Evolutionary conservation across 768 basidiomycete species (phyloP), one percentile per base, ranked within the genome.

Genomic region (Cantharellus anzutake): DNA sequence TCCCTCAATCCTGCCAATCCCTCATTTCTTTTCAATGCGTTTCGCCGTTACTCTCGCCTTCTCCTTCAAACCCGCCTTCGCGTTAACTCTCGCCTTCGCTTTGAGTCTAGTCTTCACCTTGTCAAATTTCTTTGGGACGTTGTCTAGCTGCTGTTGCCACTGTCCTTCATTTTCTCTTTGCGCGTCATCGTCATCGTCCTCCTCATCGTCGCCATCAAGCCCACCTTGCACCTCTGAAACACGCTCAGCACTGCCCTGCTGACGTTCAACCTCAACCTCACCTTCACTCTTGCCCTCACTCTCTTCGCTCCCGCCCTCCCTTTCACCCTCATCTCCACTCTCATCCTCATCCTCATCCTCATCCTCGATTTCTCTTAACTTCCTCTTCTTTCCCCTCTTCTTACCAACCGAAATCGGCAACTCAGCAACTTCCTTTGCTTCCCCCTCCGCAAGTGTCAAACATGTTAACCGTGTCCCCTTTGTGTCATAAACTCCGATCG

Each of bases 381-480:
- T 77, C 60, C 73, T 69, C 65, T 75, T 75, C 55, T 69, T 65
- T 58, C 51, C 63, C 3, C 58, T 63, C 2, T 59, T 63, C 2
- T 55, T 37, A 48, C 44, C 0, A 29, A 48, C 44, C 11, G 52
- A 11, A 37, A 55, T 37, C 7, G 53, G 64, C 29, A 61, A 65
- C 16, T 57, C 65, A n/a, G 69, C 73, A 4, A 51, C 39, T 16
- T 64, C 64, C 20, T 29, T 29, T 29, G 20, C 20, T 29, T 29
- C 20, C 4, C 77, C 78, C 57, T 81, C 80, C 4, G 80, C 80
- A 7, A 82, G 65, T 20, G 79, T 72, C 39, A 80, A 66, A 62
- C 91, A 92, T 4, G 88, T 94, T 67, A 97, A 68, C 37, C 93
- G 76, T 40, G 81, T 89, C 4, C 87, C 87, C 64, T 88, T 89